These are phyloP conservation scores for Chlorella vulgaris DNA, from an alignment of 139 green algal genomes.

Conservation along the genomic window DNA sequence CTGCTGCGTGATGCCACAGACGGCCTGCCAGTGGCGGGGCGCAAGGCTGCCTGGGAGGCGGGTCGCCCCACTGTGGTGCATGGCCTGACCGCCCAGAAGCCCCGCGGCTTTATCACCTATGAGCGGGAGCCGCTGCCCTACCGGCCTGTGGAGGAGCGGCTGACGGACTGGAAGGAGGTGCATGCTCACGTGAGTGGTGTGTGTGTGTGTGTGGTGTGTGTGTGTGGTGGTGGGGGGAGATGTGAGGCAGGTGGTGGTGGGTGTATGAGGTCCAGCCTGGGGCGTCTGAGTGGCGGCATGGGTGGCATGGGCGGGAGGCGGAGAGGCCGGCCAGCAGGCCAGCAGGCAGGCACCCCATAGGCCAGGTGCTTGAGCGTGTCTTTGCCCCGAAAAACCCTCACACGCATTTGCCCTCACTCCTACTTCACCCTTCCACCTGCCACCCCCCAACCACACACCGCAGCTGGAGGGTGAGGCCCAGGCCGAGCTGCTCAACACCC, in stretches of 20 bases:
- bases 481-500: slow-evolving; percentile 84
- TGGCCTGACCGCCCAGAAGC: slow-evolving; percentile 66
- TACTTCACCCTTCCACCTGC: neutral
- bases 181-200: slow-evolving; percentile 27
- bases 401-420: neutral
- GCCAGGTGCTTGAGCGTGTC: too few relatives aligned
- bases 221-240: neutral
- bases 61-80: slow-evolving; percentile 68
- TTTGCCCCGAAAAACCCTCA: too few relatives aligned
- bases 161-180: slow-evolving; percentile 94
- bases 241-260: neutral
- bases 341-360: too few relatives aligned
- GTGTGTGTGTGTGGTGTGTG: neutral
- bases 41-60: slow-evolving; percentile 71
- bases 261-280: too few relatives aligned
- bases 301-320: too few relatives aligned
- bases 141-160: slow-evolving; percentile 77
- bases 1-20: slow-evolving; percentile 59
- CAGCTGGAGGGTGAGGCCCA: slow-evolving; percentile 41
- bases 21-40: slow-evolving; percentile 62
- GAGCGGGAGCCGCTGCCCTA: slow-evolving; percentile 86
- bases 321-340: too few relatives aligned
- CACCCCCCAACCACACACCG: neutral
- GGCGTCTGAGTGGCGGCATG: too few relatives aligned
- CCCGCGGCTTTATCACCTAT: slow-evolving; percentile 89